phyloP scores from a whole-genome alignment of 768 basidiomycete genomes.

The Mycena latifolia region DNA sequence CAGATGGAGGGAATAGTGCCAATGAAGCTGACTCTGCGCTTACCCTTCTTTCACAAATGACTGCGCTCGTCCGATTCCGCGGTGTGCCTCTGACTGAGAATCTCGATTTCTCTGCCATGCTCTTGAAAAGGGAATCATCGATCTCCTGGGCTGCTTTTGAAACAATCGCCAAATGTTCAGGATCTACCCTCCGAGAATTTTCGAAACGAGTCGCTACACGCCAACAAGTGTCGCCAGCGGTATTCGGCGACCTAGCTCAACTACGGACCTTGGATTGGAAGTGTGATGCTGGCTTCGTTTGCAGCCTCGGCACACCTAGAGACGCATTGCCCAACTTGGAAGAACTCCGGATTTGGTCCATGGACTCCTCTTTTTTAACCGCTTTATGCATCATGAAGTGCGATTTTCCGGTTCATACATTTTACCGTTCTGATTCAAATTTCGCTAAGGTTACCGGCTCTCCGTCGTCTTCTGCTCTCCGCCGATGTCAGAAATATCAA shows the following conservation, averaged over 20 bases:
- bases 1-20: background rate
- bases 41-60: background rate
- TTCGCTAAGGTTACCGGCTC: constrained; percentile 5
- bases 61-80: background rate
- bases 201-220: background rate
- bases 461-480: background rate
- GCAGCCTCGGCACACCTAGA: no score
- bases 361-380: background rate
- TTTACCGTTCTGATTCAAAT: background rate
- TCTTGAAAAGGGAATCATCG: background rate
- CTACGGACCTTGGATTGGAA: constrained; percentile 8
- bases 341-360: background rate
- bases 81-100: background rate
- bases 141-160: constrained; percentile 19
- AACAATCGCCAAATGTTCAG: background rate
- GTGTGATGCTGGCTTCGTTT: background rate
- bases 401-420: background rate
- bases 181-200: constrained; percentile 5
- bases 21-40: background rate
- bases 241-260: background rate
- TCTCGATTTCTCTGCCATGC: background rate
- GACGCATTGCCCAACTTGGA: background rate
- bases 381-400: constrained; percentile 12
- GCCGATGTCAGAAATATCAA: background rate
- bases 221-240: background rate